Base-by-base conservation (phyloP, 2,329 filamentous ascomycete species). In the Microdochium paspali region DNA sequence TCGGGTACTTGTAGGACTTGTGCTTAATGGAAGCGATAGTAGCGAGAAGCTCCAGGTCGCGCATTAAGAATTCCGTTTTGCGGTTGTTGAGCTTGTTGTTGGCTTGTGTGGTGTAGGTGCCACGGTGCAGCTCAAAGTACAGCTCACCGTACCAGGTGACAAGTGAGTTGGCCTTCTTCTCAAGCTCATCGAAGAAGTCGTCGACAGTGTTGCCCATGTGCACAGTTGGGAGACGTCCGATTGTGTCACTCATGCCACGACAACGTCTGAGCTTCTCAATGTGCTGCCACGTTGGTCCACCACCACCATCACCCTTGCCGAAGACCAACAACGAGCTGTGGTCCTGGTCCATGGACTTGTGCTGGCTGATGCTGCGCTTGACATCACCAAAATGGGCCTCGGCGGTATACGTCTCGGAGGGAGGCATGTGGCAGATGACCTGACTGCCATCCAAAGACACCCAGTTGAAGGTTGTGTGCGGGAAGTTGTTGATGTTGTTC, bases 401-500 rank as follows among this genome's bases (percentile, higher is more conserved):
- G 2, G 93, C 87, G 4, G 91, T 97, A 65, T 98, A 97, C 0
- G 93, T 97, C 68, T 98, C 90, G 2, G 88, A 80, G 1, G 93
- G 93, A 3, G 90, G 82, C 93, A 98, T 98, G 61, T 98, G 93
- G 65, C 91, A 97, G 52, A 98, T 81, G 54, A 98, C 93, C 61
- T 97, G 93, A 60, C 87, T 95, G 49, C 93, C 91, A 64, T 98
- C 93, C 13, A 96, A 79, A 12, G 90, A 82, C 26, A 98, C 90
- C 93, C 93, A 98, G 66, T 95, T 95, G 75, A 98, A 98, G 0
- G 93, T 97, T 5, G 93, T 97, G 62, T 97, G 93, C 0, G 93
- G 93, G 69, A 97, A 98, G 61, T 87, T 95, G 70, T 97, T 97
- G 76, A 97, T 97, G 64, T 97, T 97, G 72, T 97, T 97, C 93